phyloP scores from a whole-genome alignment of 2,329 filamentous ascomycete genomes.

The Phialophora expanda region DNA sequence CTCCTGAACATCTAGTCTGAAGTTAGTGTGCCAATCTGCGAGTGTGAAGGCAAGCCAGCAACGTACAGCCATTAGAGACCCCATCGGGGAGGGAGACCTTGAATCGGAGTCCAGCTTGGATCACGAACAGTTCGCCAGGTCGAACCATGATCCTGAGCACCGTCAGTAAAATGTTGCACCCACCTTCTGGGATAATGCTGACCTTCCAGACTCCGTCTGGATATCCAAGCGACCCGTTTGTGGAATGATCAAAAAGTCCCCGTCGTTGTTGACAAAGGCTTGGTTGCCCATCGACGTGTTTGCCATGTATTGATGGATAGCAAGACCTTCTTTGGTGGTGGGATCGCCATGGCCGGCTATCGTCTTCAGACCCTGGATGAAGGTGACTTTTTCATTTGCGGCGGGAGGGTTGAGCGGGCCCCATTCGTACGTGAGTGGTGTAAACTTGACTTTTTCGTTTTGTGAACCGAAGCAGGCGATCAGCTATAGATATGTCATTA shows the following conservation, averaged over 20 bases:
- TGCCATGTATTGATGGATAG: constrained; percentile 61
- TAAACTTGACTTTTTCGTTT: constrained; percentile 61
- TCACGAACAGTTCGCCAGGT: constrained; percentile 69
- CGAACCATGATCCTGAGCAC: constrained; percentile 65
- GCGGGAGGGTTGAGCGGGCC: constrained; percentile 61
- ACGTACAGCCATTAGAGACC: too few relatives aligned
- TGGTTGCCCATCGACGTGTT: constrained; percentile 62
- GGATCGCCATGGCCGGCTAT: constrained; percentile 63
- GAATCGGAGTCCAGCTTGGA: constrained; percentile 68
- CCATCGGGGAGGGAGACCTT: constrained; percentile 59
- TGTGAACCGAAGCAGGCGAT: constrained; percentile 47
- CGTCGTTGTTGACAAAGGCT: constrained; percentile 67
- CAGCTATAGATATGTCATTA: too few relatives aligned
- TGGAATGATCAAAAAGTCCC: constrained; percentile 69
- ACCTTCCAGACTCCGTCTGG: constrained; percentile 72
- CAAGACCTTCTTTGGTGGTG: constrained; percentile 61
- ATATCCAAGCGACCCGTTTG: constrained; percentile 70
- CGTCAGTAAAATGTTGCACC: too few relatives aligned
- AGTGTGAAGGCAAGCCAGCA: too few relatives aligned
- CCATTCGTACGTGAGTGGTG: constrained; percentile 63
- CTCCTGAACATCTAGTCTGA: too few relatives aligned
- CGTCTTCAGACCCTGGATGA: constrained; percentile 60
- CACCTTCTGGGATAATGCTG: too few relatives aligned
- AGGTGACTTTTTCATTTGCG: constrained; percentile 56
- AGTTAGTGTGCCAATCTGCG: too few relatives aligned